Evolutionary conservation across 202 grass and related monocot species (phyloP), one percentile per base, ranked within the genome.

Genomic region (Panicum virgatum): DNA sequence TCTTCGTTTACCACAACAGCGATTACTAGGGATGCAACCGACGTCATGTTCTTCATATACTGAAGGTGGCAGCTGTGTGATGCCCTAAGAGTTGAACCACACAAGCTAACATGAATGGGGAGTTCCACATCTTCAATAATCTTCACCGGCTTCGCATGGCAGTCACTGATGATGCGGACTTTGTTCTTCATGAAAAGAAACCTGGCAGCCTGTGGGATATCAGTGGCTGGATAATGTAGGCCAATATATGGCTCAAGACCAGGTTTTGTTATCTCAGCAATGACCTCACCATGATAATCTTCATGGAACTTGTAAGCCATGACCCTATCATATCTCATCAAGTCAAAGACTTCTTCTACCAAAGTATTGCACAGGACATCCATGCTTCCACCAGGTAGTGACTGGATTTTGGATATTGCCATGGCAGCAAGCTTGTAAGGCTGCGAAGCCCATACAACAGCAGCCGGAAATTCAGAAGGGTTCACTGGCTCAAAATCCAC

Each of bases 181-280:
- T 91, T 98, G 80, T 88, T 93, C 77, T 98, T 98, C 92, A 98
- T 90, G 82, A 98, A 98, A 63, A 95, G 95, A 73, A 98, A 98
- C 30, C 95, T 83, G 3, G 95, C 90, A 30, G 92, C 92, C 63
- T 98, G 95, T 61, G 95, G 92, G 23, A 98, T 93, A 71, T 98
- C 95, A 5, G 95, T 95, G 5, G 95, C 95, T 5, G 95, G 95
- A 79, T 98, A 98, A 69, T 95, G 95, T 63, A 98, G 84, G 44
- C 92, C 95, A 22, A 88, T 73, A 83, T 95, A 95, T 30, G 95
- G 92, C 16, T 98, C 90, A 22, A 98, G 87, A 51, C 90, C 95
- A 19, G 88, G 88, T 78, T 95, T 98, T 36, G 92, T 91, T 68
- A 91, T 80, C 90, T 98, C 95, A 14, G 88, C 37, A 37, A 86